Percentiles rank a stretch among this genome's conserved stretches.
Evolutionary conservation across 192 early-diverging fungal genomes (phyloP).

Genomic region (Diversispora epigaea): DNA sequence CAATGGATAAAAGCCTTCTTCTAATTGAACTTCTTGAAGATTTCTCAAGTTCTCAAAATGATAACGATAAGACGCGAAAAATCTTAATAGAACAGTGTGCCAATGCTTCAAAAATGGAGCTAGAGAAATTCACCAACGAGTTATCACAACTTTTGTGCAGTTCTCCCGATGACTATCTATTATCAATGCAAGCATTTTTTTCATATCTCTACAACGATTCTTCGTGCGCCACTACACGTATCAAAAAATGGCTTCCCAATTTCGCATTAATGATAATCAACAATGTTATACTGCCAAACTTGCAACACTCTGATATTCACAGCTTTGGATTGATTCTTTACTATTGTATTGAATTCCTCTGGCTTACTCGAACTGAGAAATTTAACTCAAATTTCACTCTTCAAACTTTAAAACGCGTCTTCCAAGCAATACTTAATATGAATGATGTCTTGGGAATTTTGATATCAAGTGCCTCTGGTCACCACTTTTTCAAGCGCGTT

Average conservation of each 20-base stretch:
- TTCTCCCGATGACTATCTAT: not conserved
- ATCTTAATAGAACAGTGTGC: not conserved
- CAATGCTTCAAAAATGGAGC: not conserved
- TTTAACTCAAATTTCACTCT: not conserved
- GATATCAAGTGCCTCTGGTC: not conserved
- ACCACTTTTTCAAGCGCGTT: not conserved
- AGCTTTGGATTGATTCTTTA: not conserved
- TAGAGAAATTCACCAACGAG: slow-evolving; percentile 1
- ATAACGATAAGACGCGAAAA: not conserved
- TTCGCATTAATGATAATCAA: not conserved
- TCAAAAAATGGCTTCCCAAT: not conserved
- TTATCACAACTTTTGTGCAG: not conserved
- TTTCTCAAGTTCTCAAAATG: not conserved
- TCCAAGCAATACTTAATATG: not conserved
- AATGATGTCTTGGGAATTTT: not conserved
- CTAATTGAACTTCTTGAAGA: slow-evolving; percentile 15
- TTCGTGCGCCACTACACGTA: not conserved
- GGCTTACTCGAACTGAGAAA: not conserved
- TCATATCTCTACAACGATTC: not conserved
- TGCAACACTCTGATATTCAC: not conserved
- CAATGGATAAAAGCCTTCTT: no score
- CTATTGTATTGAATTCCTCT: slow-evolving; percentile 9
- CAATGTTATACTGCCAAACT: not conserved
- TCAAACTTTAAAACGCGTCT: not conserved
- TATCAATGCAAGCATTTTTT: not conserved